phyloP scores from a whole-genome alignment of 352 stramenopile genomes.

The Stephanocyclus meneghinianus region DNA sequence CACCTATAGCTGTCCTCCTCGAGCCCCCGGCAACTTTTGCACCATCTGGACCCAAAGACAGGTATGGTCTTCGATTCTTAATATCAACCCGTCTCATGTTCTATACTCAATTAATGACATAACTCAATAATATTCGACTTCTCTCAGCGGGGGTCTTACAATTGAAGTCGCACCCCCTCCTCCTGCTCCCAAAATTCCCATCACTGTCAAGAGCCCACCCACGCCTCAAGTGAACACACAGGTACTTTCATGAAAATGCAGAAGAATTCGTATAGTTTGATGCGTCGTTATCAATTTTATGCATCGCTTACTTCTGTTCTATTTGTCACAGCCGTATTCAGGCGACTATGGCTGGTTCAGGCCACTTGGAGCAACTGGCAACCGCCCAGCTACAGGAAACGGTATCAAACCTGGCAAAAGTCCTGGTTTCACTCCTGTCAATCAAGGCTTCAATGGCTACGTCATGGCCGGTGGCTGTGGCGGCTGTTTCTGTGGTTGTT shows the following conservation, averaged over 20 bases:
- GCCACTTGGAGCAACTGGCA: not conserved
- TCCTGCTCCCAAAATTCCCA: conserved; percentile 3
- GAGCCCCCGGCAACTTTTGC: not conserved
- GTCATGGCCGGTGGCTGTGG: conserved; percentile 9
- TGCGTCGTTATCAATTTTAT: not conserved
- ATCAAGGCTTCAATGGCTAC: not conserved
- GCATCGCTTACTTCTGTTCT: not conserved
- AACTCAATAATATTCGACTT: not conserved
- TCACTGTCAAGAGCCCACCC: conserved; percentile 6
- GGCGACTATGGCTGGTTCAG: not conserved
- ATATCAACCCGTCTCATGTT: not conserved
- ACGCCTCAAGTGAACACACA: conserved; percentile 22
- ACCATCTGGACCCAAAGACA: not conserved
- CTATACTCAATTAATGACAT: not conserved
- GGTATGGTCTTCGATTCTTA: not conserved
- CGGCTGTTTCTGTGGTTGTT: conserved; percentile 13
- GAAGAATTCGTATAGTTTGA: not conserved
- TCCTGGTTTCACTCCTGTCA: not conserved
- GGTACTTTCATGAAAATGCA: not conserved
- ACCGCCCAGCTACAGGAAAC: not conserved
- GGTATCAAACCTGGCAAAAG: not conserved
- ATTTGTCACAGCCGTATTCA: conserved; percentile 1
- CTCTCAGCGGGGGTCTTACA: not conserved
- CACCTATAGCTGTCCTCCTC: not conserved
- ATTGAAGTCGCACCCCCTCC: conserved; percentile 15